Evolutionary conservation across 2,329 filamentous ascomycete species (phyloP), one percentile per base, ranked within the genome.

Genomic region (Chaetothyriales sp.): DNA sequence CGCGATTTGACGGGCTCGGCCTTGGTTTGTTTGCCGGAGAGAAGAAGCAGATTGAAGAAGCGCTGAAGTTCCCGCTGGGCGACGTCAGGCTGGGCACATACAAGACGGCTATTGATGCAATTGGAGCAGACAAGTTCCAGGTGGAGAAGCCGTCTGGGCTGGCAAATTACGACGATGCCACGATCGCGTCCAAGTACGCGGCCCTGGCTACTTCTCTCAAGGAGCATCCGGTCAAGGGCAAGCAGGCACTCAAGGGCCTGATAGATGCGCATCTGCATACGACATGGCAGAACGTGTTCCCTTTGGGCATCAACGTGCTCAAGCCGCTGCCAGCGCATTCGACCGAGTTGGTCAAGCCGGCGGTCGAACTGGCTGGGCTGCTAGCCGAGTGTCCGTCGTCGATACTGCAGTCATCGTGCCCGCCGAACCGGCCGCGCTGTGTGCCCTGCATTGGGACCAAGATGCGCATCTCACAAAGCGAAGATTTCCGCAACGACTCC

Each of bases 201-300:
- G 73, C 77, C 43, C 72, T 95, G 47, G 76, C 76, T 18, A 77
- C 84, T 48, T 77, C 77, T 50, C 72, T 87, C 43, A 64, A 69
- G 4, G 70, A 73, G 32, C 71, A 74, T 50, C 75, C 75, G 12
- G 75, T 77, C 26, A 71, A 74, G 45, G 86, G 83, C 2, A 71
- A 90, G 20, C 68, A 69, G 49, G 72, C 76, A 48, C 77, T 96
- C 32, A 83, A 83, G 52, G 71, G 77, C 45, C 75, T 96, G 53
- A 85, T 95, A 63, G 89, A 85, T 61, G 77, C 82, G 1, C 92
- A 96, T 65, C 74, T 96, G 3, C 89, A 95, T 64, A 76, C 76
- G 49, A 84, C 81, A 9, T 96, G 92, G 79, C 87, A 93, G 62
- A 85, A 83, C 59, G 74, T 74, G 19, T 94, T 92, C 65, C 71